A percentile compares a stretch with the other conserved stretches of the same genome.
Conservation (phyloP, 805 yeast genomes). For the Cyberlindnera amylophila region DNA sequence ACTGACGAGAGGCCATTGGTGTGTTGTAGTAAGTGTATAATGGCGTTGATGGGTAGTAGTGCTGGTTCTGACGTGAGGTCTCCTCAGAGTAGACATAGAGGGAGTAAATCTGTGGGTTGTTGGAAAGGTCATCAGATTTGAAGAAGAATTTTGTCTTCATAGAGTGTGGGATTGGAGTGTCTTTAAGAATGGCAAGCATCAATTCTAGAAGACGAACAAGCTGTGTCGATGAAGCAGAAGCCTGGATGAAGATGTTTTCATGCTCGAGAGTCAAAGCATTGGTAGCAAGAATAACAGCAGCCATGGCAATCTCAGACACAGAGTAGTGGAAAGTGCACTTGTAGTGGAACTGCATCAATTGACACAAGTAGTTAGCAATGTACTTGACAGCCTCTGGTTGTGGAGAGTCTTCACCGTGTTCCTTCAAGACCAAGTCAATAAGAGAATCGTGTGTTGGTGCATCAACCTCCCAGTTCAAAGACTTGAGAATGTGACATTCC, state of each 20-base stretch:
- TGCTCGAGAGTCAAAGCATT: slow-evolving; percentile 37
- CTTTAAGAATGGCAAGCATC: slow-evolving; percentile 18
- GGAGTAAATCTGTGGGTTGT: slow-evolving; percentile 11
- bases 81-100: slow-evolving; percentile 27
- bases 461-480: slow-evolving; percentile 61
- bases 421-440: slow-evolving; percentile 49
- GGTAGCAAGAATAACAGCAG: slow-evolving; percentile 45
- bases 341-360: slow-evolving; percentile 60
- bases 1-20: slow-evolving; percentile 19
- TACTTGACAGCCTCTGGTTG: slow-evolving; percentile 41
- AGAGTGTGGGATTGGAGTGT: slow-evolving; percentile 35
- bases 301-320: slow-evolving; percentile 44
- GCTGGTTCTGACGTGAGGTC: slow-evolving; percentile 9
- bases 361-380: slow-evolving; percentile 61
- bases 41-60: slow-evolving; percentile 23
- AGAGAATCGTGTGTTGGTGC: slow-evolving; percentile 62
- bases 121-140: slow-evolving; percentile 22
- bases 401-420: slow-evolving; percentile 14
- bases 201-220: slow-evolving; percentile 22
- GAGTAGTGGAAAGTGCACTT: slow-evolving; percentile 49
- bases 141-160: slow-evolving; percentile 42
- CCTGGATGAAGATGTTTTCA: slow-evolving; percentile 15
- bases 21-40: slow-evolving; percentile 10
- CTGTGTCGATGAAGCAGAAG: slow-evolving; percentile 22
- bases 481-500: slow-evolving; percentile 64